phyloP scores from a whole-genome alignment of 805 yeast species.

The Helenozyma rhizophorensis region DNA sequence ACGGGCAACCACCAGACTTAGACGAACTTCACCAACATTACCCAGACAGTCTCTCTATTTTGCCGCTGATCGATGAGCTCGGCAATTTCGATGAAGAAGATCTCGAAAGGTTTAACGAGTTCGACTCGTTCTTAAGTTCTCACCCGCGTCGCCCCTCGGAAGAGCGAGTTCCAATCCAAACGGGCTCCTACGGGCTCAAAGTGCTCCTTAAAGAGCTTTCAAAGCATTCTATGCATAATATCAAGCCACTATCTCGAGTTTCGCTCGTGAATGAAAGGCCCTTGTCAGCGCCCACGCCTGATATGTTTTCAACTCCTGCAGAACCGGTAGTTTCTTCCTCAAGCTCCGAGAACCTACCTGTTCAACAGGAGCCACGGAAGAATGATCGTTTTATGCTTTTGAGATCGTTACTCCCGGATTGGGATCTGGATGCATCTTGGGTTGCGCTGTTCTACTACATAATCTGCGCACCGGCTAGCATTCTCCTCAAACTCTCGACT shows the following conservation, averaged over 20 bases:
- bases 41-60: neutral
- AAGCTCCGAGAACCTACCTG: neutral
- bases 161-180: slow-evolving; percentile 11
- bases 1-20: neutral
- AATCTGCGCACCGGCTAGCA: slow-evolving; percentile 9
- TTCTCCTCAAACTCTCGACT: slow-evolving; percentile 11
- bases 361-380: neutral
- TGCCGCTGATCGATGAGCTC: slow-evolving; percentile 2
- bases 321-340: neutral
- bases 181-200: slow-evolving; percentile 32
- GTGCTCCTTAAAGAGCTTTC: slow-evolving; percentile 29
- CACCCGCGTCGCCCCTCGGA: slow-evolving; percentile 9
- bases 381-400: slow-evolving; percentile 1
- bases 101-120: slow-evolving; percentile 11
- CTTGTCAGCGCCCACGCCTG: slow-evolving; percentile 2
- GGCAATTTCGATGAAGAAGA: neutral
- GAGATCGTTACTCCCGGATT: slow-evolving; percentile 6
- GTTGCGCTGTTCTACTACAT: slow-evolving; percentile 1
- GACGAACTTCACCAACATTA: neutral
- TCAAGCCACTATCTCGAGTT: slow-evolving; percentile 1
- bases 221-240: slow-evolving; percentile 17
- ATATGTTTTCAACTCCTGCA: neutral
- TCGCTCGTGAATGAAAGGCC: slow-evolving; percentile 7
- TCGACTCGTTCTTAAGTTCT: slow-evolving; percentile 8
- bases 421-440: slow-evolving; percentile 3